These are phyloP conservation scores for Carallia pectinifolia DNA, from an alignment of 345 rosid species.

Conservation along the genomic window DNA sequence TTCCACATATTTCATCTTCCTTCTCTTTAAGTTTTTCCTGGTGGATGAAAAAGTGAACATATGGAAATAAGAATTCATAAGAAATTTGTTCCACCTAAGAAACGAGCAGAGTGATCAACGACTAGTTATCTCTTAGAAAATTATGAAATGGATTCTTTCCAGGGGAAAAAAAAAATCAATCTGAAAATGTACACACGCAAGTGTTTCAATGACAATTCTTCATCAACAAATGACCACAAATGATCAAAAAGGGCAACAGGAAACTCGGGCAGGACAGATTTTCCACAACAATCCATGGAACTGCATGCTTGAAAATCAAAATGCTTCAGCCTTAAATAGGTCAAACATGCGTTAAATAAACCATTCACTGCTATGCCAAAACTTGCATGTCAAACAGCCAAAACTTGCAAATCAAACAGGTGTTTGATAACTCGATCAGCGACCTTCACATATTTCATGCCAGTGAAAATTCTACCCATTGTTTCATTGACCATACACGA, in stretches of 20 bases:
- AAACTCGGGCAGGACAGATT: neutral
- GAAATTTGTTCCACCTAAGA: slow-evolving; percentile 3
- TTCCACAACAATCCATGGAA: neutral
- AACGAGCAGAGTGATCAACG: neutral
- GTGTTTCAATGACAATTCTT: neutral
- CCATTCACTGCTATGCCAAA: too few species aligned
- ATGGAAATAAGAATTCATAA: slow-evolving; percentile 6
- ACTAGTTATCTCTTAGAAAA: too few species aligned
- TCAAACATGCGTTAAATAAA: neutral
- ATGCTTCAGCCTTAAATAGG: neutral
- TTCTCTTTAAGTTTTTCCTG: slow-evolving; percentile 70
- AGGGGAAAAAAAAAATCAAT: too few species aligned
- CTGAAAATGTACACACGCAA: neutral
- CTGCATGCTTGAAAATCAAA: neutral
- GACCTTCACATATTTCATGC: too few species aligned
- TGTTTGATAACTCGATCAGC: too few species aligned
- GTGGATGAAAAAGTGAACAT: neutral
- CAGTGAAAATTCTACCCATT: too few species aligned
- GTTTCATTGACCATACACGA: too few species aligned
- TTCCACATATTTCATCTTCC: slow-evolving; percentile 62
- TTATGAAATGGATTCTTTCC: too few species aligned
- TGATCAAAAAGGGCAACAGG: neutral
- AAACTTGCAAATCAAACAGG: too few species aligned
- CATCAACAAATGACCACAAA: neutral
- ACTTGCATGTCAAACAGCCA: too few species aligned